Base-by-base conservation (phyloP, 371 early-diverging fungal species). In the Fennellomyces sp. region DNA sequence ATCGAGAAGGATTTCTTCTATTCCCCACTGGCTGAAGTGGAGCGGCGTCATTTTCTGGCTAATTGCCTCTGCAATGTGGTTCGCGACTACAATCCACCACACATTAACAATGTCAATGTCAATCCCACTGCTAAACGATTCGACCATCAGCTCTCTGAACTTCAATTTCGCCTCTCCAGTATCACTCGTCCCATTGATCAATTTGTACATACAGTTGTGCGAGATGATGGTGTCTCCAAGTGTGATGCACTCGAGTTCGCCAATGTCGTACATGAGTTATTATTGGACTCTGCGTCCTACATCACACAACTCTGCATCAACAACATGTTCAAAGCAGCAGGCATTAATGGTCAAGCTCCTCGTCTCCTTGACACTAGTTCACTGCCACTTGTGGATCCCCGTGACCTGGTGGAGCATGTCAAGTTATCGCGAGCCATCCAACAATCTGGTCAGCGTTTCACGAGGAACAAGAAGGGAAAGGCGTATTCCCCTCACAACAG, bases 151-250 rank as follows among this genome's bases (percentile, higher is more conserved):
- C 29, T 59, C 5, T 29, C 17, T 27, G 51, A 50, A 27, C 25
- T 59, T 7, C 59, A 59, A 45, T 59, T 27, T 41, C 35, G 52
- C 23, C 52, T 59, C 8, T 52, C 59, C 4, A 52, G 59, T 1
- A 11, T 59, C 30, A 51, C 59, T 11, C 52, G 51, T 6, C 52
- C 59, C 2, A 3, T 59, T 26, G 52, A 52, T 31, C 31, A 25
- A 8, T 59, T 41, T 33, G 36, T 28, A 1, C 51, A 50, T 29
- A 17, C 26, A 6, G 21, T 23, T 6, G 4, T 50, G 13, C 31
- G 29, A 5, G 12, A 5, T 3, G 10, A 31, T 6, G 7, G 15
- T 28, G 51, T 50, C 1, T 13, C 13, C 17, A 17, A 3, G 2
- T 11, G 6, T 15, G 15, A 13, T 11, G 8, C 51, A 19, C 17